Conservation (phyloP, 768 basidiomycete genomes). For the Rhodotorula babjevae region DNA sequence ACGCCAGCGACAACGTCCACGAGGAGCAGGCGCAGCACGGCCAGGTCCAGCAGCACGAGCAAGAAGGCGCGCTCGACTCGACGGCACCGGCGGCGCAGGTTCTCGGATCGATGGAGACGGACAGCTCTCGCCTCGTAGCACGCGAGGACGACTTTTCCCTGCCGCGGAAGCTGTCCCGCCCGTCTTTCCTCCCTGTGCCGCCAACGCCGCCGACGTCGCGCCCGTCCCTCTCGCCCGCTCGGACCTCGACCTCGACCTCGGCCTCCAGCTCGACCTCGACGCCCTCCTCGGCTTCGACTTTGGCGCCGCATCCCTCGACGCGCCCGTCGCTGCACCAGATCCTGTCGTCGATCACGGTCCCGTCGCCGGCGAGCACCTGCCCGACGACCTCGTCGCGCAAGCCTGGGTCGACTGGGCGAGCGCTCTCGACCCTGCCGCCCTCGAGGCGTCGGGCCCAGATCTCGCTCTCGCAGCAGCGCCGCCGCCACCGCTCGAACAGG, state of each 20-base stretch:
- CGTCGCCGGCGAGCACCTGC: not conserved
- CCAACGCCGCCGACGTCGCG: not conserved
- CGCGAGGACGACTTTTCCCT: conserved; percentile 35
- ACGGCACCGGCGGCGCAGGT: not conserved
- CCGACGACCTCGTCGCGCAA: not conserved
- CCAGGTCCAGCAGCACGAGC: not conserved
- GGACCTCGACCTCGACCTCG: conserved; percentile 1
- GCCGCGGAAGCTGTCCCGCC: conserved; percentile 36
- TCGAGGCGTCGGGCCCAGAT: too few relatives aligned
- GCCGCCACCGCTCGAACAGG: too few relatives aligned
- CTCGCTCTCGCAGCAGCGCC: not conserved
- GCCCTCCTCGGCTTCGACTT: conserved; percentile 1
- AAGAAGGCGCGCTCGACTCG: not conserved
- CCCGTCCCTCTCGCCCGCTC: too few relatives aligned
- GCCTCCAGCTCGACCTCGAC: not conserved
- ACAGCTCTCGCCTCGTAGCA: conserved; percentile 39
- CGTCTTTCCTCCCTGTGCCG: not conserved
- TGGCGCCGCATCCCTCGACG: not conserved
- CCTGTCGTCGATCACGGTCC: conserved; percentile 30
- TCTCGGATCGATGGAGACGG: conserved; percentile 3
- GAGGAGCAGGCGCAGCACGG: not conserved
- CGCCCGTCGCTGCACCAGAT: conserved; percentile 24
- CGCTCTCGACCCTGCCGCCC: not conserved
- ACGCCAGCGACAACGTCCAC: not conserved
- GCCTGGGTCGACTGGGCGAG: conserved; percentile 33